phyloP scores from a whole-genome alignment of 2,329 filamentous ascomycete species.

The Tolypocladium cylindrosporum region DNA sequence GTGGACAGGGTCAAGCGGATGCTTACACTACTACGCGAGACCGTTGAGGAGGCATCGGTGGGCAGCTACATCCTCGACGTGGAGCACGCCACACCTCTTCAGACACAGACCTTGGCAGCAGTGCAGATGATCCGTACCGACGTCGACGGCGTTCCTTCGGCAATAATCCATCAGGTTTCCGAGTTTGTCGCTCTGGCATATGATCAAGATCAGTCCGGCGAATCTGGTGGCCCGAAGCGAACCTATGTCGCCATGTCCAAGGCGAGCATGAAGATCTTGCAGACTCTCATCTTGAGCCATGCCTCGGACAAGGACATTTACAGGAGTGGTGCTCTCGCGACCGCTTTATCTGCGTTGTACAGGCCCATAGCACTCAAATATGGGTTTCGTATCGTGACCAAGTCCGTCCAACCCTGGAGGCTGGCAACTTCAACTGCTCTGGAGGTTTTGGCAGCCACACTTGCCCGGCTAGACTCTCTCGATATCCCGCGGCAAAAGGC shows the following conservation, averaged over 20 bases:
- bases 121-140: conserved; percentile 60
- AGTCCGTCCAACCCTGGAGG: conserved; percentile 65
- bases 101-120: conserved; percentile 57
- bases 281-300: conserved; percentile 49
- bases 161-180: conserved; percentile 59
- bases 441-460: conserved; percentile 54
- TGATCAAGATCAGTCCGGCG: conserved; percentile 23
- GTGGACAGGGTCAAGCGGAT: conserved; percentile 56
- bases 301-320: conserved; percentile 59
- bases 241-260: conserved; percentile 89
- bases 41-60: conserved; percentile 60
- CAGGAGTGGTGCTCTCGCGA: conserved; percentile 52
- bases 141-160: conserved; percentile 51
- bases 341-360: conserved; percentile 56
- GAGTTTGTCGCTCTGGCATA: conserved; percentile 66
- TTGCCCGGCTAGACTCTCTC: conserved; percentile 48
- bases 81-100: conserved; percentile 63
- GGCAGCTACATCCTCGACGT: conserved; percentile 61
- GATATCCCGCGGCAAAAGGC: conserved; percentile 33
- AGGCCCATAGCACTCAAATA: conserved; percentile 74
- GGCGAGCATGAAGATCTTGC: conserved; percentile 62
- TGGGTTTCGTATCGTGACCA: conserved; percentile 60
- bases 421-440: conserved; percentile 65
- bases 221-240: conserved; percentile 38
- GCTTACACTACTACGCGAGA: conserved; percentile 58